Evolutionary conservation across 176 grass and related monocot species (phyloP).

Genomic region (Musa acuminata): DNA sequence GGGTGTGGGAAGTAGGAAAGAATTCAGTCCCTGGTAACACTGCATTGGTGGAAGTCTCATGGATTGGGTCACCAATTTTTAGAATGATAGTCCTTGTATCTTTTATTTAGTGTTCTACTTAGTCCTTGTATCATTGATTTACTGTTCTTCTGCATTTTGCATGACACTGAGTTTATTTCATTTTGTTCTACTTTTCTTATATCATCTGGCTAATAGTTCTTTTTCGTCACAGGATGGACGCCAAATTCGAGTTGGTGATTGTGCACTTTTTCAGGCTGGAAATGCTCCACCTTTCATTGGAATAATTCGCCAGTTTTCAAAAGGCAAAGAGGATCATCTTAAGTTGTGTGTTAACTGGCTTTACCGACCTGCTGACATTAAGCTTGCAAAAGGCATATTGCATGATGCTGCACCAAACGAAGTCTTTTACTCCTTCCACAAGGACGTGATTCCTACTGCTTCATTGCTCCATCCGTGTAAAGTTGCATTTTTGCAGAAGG

Average conservation of each 20-base stretch:
- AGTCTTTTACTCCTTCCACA: constrained; percentile 88
- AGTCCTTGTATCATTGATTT: too few relatives aligned
- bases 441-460: constrained; percentile 65
- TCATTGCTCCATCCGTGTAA: constrained; percentile 88
- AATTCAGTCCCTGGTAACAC: too few relatives aligned
- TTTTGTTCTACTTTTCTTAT: constrained; percentile 11
- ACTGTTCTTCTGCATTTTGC: not conserved
- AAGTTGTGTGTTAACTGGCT: constrained; percentile 75
- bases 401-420: constrained; percentile 68
- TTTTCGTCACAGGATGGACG: constrained; percentile 63
- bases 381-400: constrained; percentile 54
- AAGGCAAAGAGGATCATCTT: constrained; percentile 38
- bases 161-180: not conserved
- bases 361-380: constrained; percentile 69
- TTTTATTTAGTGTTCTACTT: too few relatives aligned
- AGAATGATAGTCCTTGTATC: too few relatives aligned
- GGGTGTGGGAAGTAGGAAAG: too few relatives aligned
- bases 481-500: constrained; percentile 78
- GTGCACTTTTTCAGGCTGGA: constrained; percentile 68
- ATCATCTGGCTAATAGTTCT: constrained; percentile 7
- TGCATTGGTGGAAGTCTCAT: too few relatives aligned
- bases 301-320: constrained; percentile 60
- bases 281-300: constrained; percentile 77
- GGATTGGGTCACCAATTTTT: too few relatives aligned
- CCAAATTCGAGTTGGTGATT: constrained; percentile 60